Evolutionary conservation across 495 filamentous ascomycete genomes (phyloP), one percentile per base, ranked within the genome.

Genomic region (Lepraria neglecta): DNA sequence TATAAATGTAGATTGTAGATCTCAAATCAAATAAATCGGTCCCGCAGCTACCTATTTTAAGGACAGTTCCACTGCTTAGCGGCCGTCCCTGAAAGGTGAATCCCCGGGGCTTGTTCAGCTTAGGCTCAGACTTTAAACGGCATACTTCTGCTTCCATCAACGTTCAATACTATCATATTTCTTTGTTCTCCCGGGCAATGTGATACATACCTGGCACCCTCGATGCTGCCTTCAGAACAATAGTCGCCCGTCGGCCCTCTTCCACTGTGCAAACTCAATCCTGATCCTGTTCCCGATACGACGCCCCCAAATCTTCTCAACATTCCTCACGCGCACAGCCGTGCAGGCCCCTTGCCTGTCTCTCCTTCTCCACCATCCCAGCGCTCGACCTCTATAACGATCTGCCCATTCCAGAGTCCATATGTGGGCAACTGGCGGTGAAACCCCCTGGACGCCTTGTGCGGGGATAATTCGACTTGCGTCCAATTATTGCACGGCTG

Each of bases 231-330:
- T 7, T 38, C 6, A 10, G 5, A 38, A 56, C 33, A 56, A 56
- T 59, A 38, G 33, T 50, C 45, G 45, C 30, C 33, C 57, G 31
- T 45, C 35, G 21, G 33, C 31, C 28, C 28, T n/a, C 33, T 12
- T 3, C 17, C 51, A 52, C 40, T 27, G 14, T 11, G 43, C n/a
- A 42, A 52, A 43, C 46, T 69, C 56, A 64, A 69, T 55, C 63
- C 70, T 66, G 67, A 63, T 71, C 59, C 65, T 63, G 58, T 68
- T 68, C 68, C 68, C 68, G 65, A 64, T 55, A 63, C 64, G 63
- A 65, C 45, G 28, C 33, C 44, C 47, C 61, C 63, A 64, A 66
- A 71, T 69, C 55, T 58, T 62, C 62, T 44, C 45, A 50, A 63
- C 63, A 69, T 69, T 69, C 66, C 60, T 66, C 47, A 61, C 60